Evolutionary conservation across 1,284 basidiomycete genomes (phyloP), one percentile per base, ranked within the genome.

Genomic region (Ceratobasidium papillatum): DNA sequence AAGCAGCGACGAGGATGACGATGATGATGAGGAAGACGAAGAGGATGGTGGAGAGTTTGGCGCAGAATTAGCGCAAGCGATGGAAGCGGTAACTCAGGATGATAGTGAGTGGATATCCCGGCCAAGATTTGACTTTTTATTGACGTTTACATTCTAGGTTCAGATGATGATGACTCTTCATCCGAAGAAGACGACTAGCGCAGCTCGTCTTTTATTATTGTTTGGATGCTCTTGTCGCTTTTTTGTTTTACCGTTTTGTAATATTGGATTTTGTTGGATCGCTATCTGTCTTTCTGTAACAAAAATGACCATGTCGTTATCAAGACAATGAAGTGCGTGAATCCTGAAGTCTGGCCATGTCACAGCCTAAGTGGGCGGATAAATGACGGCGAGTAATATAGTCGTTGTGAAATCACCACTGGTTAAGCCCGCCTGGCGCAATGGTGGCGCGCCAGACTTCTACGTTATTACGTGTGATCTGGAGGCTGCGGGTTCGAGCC

Each of bases 361-460:
- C 22, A 19, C n/a, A 19, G 22, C 22, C 25, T 36, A 11, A 45
- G 30, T 47, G n/a, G n/a, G n/a, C n/a, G n/a, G n/a, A n/a, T n/a
- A n/a, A n/a, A n/a, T n/a, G n/a, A n/a, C n/a, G n/a, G n/a, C n/a
- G n/a, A n/a, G n/a, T n/a, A n/a, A n/a, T 30, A 56, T 3, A 19
- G 25, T 7, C 19, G 4, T 43, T 43, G 5, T 62, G 12, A n/a
- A 8, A 11, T 22, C 8, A 22, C 17, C 14, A 1, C 43, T 38
- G 14, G 45, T 2, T 54, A 71, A 71, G 66, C 66, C 66, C 66
- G 66, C 66, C 66, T 71, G 66, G 66, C 66, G 66, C 66, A 71
- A 71, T 71, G 66, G 66, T 71, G 66, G 66, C 66, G 66, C 66
- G 66, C 66, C 66, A 71, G 66, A 71, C 66, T 71, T 71, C 66